Percentiles rank a stretch among this genome's conserved stretches.
These are phyloP conservation scores for Priceomyces fermenticarens DNA, from an alignment of 805 yeast genomes.

Conservation along the genomic window DNA sequence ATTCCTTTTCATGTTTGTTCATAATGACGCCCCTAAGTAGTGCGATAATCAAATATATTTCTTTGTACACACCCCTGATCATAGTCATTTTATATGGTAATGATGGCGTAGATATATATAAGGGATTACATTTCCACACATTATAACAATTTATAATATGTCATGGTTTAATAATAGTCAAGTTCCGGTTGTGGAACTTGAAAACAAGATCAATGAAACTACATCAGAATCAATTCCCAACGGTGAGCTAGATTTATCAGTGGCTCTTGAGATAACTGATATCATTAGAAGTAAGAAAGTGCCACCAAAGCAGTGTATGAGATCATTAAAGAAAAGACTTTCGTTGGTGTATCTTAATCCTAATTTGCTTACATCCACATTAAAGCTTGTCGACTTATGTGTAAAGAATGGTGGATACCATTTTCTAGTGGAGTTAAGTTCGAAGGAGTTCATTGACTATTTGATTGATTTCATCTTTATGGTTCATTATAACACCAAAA, in stretches of 20 bases:
- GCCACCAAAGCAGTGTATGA: constrained; percentile 78
- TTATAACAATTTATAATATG: constrained; percentile 26
- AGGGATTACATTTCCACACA: no score
- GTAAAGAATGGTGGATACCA: constrained; percentile 91
- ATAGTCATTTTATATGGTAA: neutral
- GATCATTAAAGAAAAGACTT: constrained; percentile 74
- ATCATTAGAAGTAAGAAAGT: constrained; percentile 77
- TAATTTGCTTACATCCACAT: constrained; percentile 69
- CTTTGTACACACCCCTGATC: neutral
- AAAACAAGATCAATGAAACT: constrained; percentile 66
- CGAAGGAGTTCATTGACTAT: constrained; percentile 84
- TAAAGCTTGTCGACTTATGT: constrained; percentile 79
- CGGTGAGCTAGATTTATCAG: constrained; percentile 75
- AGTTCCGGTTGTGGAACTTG: constrained; percentile 42
- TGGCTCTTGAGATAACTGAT: constrained; percentile 84
- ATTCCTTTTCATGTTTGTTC: no score
- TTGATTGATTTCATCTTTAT: constrained; percentile 48
- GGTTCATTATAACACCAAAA: constrained; percentile 33
- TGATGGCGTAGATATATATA: constrained; percentile 5
- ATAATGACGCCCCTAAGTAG: no score
- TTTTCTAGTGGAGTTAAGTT: constrained; percentile 72
- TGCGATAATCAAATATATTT: no score
- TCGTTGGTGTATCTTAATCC: constrained; percentile 64
- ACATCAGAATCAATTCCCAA: constrained; percentile 89
- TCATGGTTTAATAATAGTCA: constrained; percentile 49